Conservation (phyloP, 306 rosid genomes). For the Abrus pulchellus region DNA sequence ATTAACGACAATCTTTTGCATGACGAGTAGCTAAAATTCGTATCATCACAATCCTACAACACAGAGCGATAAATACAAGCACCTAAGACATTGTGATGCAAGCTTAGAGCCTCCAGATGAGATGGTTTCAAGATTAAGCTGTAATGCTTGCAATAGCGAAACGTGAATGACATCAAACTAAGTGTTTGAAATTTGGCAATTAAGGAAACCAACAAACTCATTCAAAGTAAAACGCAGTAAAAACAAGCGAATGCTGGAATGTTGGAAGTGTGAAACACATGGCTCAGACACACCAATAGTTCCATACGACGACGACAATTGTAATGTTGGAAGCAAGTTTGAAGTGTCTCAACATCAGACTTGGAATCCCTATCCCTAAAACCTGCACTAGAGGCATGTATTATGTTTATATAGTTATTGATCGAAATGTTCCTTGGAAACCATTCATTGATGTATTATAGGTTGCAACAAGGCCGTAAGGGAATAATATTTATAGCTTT, state of each 20-base stretch:
- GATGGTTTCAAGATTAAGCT: constrained; percentile 71
- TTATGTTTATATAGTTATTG: too few relatives aligned
- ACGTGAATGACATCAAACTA: constrained; percentile 83
- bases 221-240: constrained; percentile 82
- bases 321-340: too few relatives aligned
- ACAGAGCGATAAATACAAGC: too few relatives aligned
- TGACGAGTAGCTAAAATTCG: too few relatives aligned
- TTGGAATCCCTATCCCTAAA: constrained; percentile 46
- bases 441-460: too few relatives aligned
- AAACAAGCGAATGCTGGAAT: constrained; percentile 70
- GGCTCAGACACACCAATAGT: too few relatives aligned
- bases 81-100: background rate
- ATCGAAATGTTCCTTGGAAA: too few relatives aligned
- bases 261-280: constrained; percentile 47
- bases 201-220: constrained; percentile 89
- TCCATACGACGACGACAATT: too few relatives aligned
- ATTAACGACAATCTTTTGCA: too few relatives aligned
- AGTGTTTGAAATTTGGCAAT: constrained; percentile 63
- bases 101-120: constrained; percentile 74
- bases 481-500: too few relatives aligned
- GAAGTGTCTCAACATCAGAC: constrained; percentile 20
- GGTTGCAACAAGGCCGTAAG: too few relatives aligned
- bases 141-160: constrained; percentile 75
- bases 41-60: too few relatives aligned
- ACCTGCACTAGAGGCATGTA: constrained; percentile 48